Conservation (phyloP, 192 early-diverging fungal genomes). For the Coemansia sp. region DNA sequence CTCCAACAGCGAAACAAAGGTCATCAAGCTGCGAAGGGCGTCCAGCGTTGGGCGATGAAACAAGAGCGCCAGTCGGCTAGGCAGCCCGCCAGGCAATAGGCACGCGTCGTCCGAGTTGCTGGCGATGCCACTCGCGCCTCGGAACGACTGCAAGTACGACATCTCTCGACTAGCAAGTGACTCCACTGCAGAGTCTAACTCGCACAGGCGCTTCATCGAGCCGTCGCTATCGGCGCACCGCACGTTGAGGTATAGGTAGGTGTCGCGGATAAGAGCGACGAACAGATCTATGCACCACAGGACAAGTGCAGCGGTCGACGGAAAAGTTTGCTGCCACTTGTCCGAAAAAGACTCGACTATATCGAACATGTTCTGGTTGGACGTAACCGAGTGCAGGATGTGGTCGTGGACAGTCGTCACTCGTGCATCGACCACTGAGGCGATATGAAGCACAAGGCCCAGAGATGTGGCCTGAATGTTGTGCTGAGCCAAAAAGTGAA, state of each 20-base stretch:
- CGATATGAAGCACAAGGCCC: slow-evolving; percentile 46
- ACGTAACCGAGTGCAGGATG: slow-evolving; percentile 23
- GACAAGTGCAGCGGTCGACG: slow-evolving; percentile 45
- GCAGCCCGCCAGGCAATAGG: slow-evolving; percentile 37
- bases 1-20: slow-evolving; percentile 41
- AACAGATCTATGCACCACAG: slow-evolving; percentile 56
- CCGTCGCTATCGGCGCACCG: slow-evolving; percentile 44
- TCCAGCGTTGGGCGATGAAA: slow-evolving; percentile 52
- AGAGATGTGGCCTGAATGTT: slow-evolving; percentile 51
- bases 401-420: slow-evolving; percentile 44
- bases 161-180: slow-evolving; percentile 18
- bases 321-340: slow-evolving; percentile 39
- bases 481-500: slow-evolving; percentile 53
- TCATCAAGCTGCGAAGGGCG: slow-evolving; percentile 45
- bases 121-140: slow-evolving; percentile 8
- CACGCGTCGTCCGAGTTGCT: slow-evolving; percentile 1
- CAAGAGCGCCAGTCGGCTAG: slow-evolving; percentile 43
- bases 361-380: slow-evolving; percentile 19
- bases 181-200: slow-evolving; percentile 24
- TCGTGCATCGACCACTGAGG: slow-evolving; percentile 50
- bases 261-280: slow-evolving; percentile 48
- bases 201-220: slow-evolving; percentile 37
- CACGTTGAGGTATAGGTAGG: slow-evolving; percentile 49
- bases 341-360: slow-evolving; percentile 30
- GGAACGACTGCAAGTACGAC: slow-evolving; percentile 19